phyloP scores from a whole-genome alignment of 495 filamentous ascomycete species.

The Aspergillus sparsus region DNA sequence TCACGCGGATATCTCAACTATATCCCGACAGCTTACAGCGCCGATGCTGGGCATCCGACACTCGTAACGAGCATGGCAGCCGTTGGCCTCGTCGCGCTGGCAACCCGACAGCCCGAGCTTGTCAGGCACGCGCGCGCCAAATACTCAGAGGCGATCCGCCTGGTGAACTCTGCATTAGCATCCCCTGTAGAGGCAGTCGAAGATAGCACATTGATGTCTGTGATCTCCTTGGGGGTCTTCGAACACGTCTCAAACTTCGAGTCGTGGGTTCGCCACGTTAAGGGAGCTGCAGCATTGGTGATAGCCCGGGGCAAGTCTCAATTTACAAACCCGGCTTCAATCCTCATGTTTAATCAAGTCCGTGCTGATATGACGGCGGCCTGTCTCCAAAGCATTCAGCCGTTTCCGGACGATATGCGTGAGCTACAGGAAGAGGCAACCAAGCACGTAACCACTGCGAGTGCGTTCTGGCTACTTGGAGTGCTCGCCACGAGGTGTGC shows the following conservation, averaged over 20 bases:
- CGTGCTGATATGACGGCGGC: conserved; percentile 35
- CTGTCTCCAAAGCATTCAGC: conserved; percentile 24
- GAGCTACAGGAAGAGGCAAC: conserved; percentile 34
- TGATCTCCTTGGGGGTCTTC: conserved; percentile 61
- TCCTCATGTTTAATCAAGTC: conserved; percentile 57
- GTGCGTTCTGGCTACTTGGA: conserved; percentile 28
- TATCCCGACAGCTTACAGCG: conserved; percentile 26
- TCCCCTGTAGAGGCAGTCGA: conserved; percentile 54
- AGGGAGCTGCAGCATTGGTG: conserved; percentile 54
- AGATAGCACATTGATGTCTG: conserved; percentile 59
- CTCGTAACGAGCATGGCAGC: conserved; percentile 45
- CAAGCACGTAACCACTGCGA: conserved; percentile 22
- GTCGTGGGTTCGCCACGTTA: conserved; percentile 54
- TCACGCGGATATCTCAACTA: conserved; percentile 39
- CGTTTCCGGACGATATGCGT: conserved; percentile 29
- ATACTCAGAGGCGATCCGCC: conserved; percentile 42
- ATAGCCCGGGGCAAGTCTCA: conserved; percentile 51
- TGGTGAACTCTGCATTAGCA: conserved; percentile 51
- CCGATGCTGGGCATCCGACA: conserved; percentile 34
- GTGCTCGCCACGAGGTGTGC: conserved; percentile 25
- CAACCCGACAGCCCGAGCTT: conserved; percentile 35
- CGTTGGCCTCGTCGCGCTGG: conserved; percentile 45
- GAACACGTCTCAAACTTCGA: conserved; percentile 51
- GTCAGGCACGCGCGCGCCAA: conserved; percentile 37
- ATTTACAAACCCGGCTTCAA: conserved; percentile 47